Conservation (phyloP, 805 yeast genomes). For the Schwanniomyces vanrijiae region DNA sequence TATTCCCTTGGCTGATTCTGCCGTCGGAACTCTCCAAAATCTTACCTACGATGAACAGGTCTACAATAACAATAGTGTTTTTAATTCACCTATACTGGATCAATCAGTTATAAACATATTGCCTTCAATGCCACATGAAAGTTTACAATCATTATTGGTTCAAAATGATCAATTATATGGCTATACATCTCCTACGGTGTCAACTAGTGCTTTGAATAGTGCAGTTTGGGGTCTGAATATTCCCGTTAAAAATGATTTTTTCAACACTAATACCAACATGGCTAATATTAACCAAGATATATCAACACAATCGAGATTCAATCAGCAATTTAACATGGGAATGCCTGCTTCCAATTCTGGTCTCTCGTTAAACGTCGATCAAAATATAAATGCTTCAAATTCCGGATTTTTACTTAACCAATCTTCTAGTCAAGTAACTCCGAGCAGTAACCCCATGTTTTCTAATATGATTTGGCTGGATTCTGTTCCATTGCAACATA, state of each 20-base stretch:
- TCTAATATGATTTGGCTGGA: slow-evolving; percentile 10
- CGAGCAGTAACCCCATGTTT: background rate
- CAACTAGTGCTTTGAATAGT: background rate
- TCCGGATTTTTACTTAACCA: background rate
- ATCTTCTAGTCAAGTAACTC: background rate
- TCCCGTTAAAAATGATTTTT: background rate
- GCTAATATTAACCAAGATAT: slow-evolving; percentile 4
- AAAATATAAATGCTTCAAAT: background rate
- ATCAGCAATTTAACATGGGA: slow-evolving; percentile 1
- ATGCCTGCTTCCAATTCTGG: background rate
- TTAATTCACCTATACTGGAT: slow-evolving; percentile 1
- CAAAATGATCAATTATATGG: slow-evolving; percentile 1
- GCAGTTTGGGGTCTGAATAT: slow-evolving; percentile 1
- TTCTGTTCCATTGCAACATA: slow-evolving; percentile 11
- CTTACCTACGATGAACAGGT: background rate
- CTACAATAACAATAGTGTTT: background rate
- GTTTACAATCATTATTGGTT: background rate
- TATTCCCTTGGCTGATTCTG: background rate
- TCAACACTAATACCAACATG: background rate
- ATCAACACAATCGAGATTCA: slow-evolving; percentile 1
- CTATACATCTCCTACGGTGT: background rate
- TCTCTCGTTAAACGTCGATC: background rate
- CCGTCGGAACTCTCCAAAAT: background rate
- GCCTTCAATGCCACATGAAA: background rate
- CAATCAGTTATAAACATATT: background rate